Percentiles rank a stretch among this genome's conserved stretches.
These are phyloP conservation scores for Zygosaccharomyces pseudorouxii DNA, from an alignment of 805 yeast species.

Conservation along the genomic window DNA sequence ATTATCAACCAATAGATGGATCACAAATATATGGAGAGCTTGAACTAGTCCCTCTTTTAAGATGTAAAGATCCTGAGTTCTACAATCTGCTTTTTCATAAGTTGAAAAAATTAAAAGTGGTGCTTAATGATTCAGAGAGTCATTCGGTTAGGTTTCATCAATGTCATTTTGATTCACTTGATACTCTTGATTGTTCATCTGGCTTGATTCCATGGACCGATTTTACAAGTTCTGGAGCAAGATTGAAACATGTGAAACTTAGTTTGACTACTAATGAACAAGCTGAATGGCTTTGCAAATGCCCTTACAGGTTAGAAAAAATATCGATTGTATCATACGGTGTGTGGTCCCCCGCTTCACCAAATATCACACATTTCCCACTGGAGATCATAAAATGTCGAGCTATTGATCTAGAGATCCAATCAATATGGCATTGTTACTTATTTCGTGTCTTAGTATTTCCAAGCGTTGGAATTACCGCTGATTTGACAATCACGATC, in stretches of 20 bases:
- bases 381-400: background rate
- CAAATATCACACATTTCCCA: slow-evolving; percentile 6
- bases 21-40: slow-evolving; percentile 11
- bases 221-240: slow-evolving; percentile 7
- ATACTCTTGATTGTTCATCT: slow-evolving; percentile 13
- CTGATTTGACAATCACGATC: slow-evolving; percentile 12
- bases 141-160: slow-evolving; percentile 14
- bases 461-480: slow-evolving; percentile 6
- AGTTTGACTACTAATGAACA: slow-evolving; percentile 18
- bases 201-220: slow-evolving; percentile 24
- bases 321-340: slow-evolving; percentile 5
- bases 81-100: slow-evolving; percentile 18
- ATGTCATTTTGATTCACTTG: slow-evolving; percentile 20
- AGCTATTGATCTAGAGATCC: slow-evolving; percentile 10
- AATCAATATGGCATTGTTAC: slow-evolving; percentile 20
- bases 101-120: slow-evolving; percentile 13
- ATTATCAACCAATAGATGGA: slow-evolving; percentile 24
- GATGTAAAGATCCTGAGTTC: slow-evolving; percentile 19
- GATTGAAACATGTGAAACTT: slow-evolving; percentile 10
- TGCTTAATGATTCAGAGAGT: slow-evolving; percentile 6
- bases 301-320: slow-evolving; percentile 11
- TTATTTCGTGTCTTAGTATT: slow-evolving; percentile 18
- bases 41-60: slow-evolving; percentile 16
- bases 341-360: slow-evolving; percentile 7
- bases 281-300: slow-evolving; percentile 19